A percentile compares a stretch with the other conserved stretches of the same genome.
Conservation (phyloP, 805 yeast species). For the Sugiyamaella floridensis region DNA sequence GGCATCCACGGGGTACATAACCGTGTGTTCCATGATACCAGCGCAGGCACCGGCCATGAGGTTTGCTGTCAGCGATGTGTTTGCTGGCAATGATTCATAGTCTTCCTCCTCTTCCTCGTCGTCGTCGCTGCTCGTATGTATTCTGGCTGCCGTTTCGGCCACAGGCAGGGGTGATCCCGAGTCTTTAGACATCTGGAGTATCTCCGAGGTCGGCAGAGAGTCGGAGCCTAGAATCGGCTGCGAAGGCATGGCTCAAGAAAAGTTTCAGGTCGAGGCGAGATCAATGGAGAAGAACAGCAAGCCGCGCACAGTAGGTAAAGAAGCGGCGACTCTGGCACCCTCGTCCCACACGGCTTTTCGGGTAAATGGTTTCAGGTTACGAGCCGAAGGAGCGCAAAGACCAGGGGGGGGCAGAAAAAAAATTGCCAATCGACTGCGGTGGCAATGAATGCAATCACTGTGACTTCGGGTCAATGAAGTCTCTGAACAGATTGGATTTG, state of each 20-base stretch:
- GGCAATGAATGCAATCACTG: no score
- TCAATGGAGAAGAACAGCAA: background rate
- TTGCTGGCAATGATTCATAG: slow-evolving; percentile 85
- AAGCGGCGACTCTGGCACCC: no score
- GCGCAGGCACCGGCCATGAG: slow-evolving; percentile 94
- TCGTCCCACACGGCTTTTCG: no score
- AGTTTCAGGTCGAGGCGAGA: background rate
- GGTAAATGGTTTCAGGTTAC: no score
- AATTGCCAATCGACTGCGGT: no score
- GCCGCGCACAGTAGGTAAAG: no score
- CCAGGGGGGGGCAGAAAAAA: no score
- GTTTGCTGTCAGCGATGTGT: slow-evolving; percentile 76
- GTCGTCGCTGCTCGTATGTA: background rate
- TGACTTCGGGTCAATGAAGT: no score
- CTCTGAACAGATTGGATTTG: no score
- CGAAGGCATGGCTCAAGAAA: background rate
- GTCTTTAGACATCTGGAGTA: background rate
- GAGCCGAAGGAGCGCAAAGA: no score
- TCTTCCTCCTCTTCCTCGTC: slow-evolving; percentile 36
- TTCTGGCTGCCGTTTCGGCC: background rate
- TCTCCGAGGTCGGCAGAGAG: background rate
- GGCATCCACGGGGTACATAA: slow-evolving; percentile 96
- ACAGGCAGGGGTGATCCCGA: background rate
- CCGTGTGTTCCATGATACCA: slow-evolving; percentile 98
- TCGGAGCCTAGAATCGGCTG: background rate